Conservation (phyloP, 129 eudicot species). For the Erigeron canadensis region DNA sequence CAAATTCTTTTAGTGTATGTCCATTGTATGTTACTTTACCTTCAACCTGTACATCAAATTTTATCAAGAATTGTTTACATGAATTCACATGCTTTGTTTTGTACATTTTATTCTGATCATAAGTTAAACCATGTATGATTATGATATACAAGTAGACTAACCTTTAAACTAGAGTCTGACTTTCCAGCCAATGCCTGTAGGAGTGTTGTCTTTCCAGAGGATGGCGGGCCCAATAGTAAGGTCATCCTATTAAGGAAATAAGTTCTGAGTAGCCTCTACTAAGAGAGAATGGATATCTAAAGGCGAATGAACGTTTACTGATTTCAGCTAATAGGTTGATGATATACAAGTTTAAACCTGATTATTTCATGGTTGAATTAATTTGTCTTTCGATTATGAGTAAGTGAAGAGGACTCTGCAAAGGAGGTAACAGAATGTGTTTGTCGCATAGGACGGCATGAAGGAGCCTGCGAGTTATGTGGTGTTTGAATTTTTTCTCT, state of each 20-base stretch:
- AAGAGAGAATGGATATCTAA: not conserved
- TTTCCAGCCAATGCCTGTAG: constrained; percentile 53
- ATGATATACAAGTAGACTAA: constrained; percentile 10
- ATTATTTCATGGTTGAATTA: too few species aligned
- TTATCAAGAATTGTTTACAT: not conserved
- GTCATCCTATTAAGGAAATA: constrained; percentile 40
- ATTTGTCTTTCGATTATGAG: too few species aligned
- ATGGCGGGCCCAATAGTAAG: constrained; percentile 60
- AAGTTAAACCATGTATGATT: not conserved
- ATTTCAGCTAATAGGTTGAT: too few species aligned
- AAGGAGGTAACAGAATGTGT: too few species aligned
- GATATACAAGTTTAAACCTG: too few species aligned
- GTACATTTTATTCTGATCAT: not conserved
- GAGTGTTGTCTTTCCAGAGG: constrained; percentile 65
- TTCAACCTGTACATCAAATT: not conserved
- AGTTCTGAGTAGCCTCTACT: not conserved
- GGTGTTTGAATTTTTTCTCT: too few species aligned
- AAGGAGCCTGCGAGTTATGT: too few species aligned
- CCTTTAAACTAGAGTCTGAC: constrained; percentile 44
- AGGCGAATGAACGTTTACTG: not conserved
- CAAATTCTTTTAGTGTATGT: constrained; percentile 13
- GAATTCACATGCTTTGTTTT: not conserved
- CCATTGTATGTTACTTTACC: constrained; percentile 17
- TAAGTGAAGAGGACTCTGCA: too few species aligned
- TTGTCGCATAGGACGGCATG: too few species aligned